Evolutionary conservation across 257 asterid species (phyloP).

Genomic region (Anisodus tanguticus): DNA sequence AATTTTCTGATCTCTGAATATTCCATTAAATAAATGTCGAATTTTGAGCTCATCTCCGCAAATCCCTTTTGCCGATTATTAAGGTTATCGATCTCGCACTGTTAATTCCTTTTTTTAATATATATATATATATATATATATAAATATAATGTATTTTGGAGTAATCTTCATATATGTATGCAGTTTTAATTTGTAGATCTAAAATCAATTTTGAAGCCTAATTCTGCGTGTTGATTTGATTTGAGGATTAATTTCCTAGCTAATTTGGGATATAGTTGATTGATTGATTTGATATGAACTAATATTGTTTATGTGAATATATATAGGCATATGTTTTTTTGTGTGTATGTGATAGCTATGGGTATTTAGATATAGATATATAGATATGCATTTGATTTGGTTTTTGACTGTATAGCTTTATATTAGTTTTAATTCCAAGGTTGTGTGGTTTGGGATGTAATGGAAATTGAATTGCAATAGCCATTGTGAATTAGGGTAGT

Average conservation of each 20-base stretch:
- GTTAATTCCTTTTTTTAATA: neutral
- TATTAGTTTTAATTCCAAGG: neutral
- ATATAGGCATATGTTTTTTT: neutral
- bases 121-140: too few species aligned
- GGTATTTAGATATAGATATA: neutral
- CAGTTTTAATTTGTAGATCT: conserved; percentile 8
- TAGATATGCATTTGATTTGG: neutral
- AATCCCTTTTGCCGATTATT: conserved; percentile 16
- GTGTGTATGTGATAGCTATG: neutral
- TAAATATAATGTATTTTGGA: neutral
- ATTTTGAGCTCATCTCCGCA: neutral
- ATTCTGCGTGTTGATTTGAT: neutral
- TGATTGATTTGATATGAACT: neutral
- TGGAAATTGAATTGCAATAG: neutral
- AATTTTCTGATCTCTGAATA: neutral
- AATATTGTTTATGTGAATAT: neutral
- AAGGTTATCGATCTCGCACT: conserved; percentile 10
- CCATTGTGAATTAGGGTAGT: neutral
- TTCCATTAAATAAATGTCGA: conserved; percentile 23
- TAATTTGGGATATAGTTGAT: neutral
- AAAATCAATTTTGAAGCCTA: neutral
- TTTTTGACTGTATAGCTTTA: neutral
- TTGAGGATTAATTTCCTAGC: neutral
- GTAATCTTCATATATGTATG: neutral
- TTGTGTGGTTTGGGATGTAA: conserved; percentile 1